Conservation (phyloP, 192 early-diverging fungal genomes). For the Pilaira anomala region DNA sequence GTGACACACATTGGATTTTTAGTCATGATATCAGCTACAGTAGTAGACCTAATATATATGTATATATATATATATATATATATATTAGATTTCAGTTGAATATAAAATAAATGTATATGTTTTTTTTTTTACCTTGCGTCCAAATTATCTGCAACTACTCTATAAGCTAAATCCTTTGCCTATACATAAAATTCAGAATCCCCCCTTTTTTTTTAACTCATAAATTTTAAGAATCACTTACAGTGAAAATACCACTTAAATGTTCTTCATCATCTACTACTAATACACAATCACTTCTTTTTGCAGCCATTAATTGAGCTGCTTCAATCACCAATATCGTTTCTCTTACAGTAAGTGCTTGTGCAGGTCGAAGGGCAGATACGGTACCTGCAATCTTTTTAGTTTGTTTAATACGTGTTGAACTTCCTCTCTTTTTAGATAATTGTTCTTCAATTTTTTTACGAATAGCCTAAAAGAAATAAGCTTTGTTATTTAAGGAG, state of each 20-base stretch:
- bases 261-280: constrained; percentile 91
- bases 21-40: constrained; percentile 78
- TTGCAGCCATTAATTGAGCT: constrained; percentile 95
- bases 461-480: constrained; percentile 52
- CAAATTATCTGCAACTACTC: constrained; percentile 76
- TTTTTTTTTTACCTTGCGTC: constrained; percentile 43
- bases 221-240: background rate
- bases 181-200: background rate
- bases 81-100: no score
- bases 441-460: constrained; percentile 76
- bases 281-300: constrained; percentile 91
- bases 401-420: constrained; percentile 26
- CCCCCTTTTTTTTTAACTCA: background rate
- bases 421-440: constrained; percentile 53
- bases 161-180: constrained; percentile 85
- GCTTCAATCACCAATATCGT: constrained; percentile 76
- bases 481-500: background rate
- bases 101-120: background rate
- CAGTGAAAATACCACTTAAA: constrained; percentile 90
- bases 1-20: constrained; percentile 81
- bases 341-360: constrained; percentile 82
- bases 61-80: background rate
- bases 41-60: constrained; percentile 34
- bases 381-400: constrained; percentile 76
- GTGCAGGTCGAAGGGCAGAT: constrained; percentile 77